Conservation (phyloP, 1,284 basidiomycete species). For the Pulveroboletus sp. region DNA sequence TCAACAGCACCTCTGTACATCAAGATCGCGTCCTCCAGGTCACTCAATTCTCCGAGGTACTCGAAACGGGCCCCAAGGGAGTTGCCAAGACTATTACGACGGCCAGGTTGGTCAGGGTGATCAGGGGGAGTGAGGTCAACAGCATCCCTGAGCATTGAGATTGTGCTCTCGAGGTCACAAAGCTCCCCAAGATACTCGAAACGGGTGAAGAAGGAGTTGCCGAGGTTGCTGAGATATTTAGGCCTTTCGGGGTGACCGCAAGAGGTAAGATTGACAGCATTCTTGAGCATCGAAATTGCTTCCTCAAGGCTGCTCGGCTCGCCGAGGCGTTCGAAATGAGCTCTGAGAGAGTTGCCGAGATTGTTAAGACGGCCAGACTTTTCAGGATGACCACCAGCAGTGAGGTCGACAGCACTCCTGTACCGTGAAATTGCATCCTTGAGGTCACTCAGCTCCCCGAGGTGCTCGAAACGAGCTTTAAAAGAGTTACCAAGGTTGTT, state of each 20-base stretch:
- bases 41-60: not conserved
- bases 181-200: not conserved
- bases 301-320: not conserved
- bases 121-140: too few relatives aligned
- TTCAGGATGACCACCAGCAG: not conserved
- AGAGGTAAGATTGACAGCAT: not conserved
- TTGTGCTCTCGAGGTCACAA: not conserved
- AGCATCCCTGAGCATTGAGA: too few relatives aligned
- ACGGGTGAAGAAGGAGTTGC: not conserved
- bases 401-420: not conserved
- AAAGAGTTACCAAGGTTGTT: not conserved
- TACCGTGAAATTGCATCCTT: not conserved
- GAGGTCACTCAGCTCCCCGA: not conserved
- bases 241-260: not conserved
- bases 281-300: too few relatives aligned
- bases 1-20: not conserved
- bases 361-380: not conserved
- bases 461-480: not conserved
- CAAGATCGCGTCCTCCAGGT: not conserved
- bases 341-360: not conserved
- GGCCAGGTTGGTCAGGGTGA: too few relatives aligned
- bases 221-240: not conserved
- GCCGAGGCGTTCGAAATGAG: not conserved
- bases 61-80: not conserved
- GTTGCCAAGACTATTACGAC: too few relatives aligned